Conservation (phyloP, 2,329 filamentous ascomycete genomes). For the Cylindrodendrum hubeiense region DNA sequence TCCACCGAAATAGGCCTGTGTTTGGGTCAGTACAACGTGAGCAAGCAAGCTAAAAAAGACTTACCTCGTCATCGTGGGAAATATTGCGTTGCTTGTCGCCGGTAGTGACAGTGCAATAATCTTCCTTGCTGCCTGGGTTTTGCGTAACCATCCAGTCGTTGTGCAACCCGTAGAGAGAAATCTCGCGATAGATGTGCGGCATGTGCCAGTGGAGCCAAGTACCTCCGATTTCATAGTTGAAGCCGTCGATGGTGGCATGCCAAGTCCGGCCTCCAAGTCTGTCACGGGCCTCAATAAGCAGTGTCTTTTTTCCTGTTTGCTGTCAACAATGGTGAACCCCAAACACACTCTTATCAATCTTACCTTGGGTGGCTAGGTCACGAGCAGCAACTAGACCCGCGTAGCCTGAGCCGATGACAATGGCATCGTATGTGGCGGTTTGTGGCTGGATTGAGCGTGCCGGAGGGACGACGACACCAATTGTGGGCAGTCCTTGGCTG, state of each 20-base stretch:
- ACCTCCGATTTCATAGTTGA: slow-evolving; percentile 56
- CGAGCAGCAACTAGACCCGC: slow-evolving; percentile 47
- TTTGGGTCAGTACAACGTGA: neutral
- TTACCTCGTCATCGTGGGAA: slow-evolving; percentile 16
- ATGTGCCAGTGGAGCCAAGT: slow-evolving; percentile 57
- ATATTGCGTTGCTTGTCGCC: slow-evolving; percentile 4
- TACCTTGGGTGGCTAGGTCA: slow-evolving; percentile 43
- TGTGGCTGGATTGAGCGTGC: neutral
- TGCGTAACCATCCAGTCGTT: slow-evolving; percentile 27
- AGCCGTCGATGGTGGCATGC: slow-evolving; percentile 50
- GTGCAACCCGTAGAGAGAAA: slow-evolving; percentile 56
- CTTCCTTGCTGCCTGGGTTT: slow-evolving; percentile 13
- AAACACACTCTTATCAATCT: neutral
- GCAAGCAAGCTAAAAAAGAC: neutral
- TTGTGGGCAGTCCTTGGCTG: slow-evolving; percentile 12
- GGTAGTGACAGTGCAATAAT: slow-evolving; percentile 17
- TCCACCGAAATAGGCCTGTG: neutral
- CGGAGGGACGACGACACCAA: slow-evolving; percentile 17
- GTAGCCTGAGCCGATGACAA: slow-evolving; percentile 45
- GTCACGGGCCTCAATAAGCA: slow-evolving; percentile 56
- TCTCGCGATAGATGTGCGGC: slow-evolving; percentile 55
- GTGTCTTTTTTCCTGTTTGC: slow-evolving; percentile 37
- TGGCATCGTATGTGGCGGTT: slow-evolving; percentile 19
- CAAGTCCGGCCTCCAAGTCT: slow-evolving; percentile 57
- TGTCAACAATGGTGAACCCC: neutral